phyloP scores from a whole-genome alignment of 192 early-diverging fungal species.

The Jimgerdemannia lactiflua region DNA sequence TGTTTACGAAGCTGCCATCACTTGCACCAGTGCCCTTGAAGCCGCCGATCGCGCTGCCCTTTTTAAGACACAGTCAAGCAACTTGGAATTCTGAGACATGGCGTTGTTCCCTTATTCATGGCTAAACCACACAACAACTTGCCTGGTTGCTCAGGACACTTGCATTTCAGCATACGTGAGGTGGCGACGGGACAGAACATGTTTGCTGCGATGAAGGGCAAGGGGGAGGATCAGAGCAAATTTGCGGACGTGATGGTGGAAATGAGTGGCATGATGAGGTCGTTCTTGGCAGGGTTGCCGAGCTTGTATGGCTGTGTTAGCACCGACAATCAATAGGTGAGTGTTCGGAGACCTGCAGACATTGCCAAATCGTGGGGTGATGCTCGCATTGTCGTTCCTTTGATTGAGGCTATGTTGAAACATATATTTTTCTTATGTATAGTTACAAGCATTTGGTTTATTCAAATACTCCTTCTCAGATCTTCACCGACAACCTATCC shows the following conservation, averaged over 20 bases:
- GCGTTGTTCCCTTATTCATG: conserved; percentile 81
- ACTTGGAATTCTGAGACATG: conserved; percentile 56
- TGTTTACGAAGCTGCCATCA: conserved; percentile 75
- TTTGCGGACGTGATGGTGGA: conserved; percentile 22
- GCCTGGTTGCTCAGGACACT: conserved; percentile 81
- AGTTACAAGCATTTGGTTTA: conserved; percentile 79
- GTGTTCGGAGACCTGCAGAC: too few species aligned
- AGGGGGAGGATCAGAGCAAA: conserved; percentile 4
- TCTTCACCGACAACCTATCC: too few species aligned
- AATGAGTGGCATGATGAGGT: conserved; percentile 55
- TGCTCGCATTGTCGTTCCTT: not conserved
- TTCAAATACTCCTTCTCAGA: too few species aligned
- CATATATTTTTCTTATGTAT: not conserved
- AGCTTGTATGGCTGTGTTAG: conserved; percentile 69
- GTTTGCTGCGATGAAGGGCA: conserved; percentile 37
- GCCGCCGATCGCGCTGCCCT: conserved; percentile 71
- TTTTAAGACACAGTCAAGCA: conserved; percentile 78
- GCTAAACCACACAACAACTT: conserved; percentile 71
- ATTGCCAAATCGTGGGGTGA: too few species aligned
- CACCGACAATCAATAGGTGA: conserved; percentile 76
- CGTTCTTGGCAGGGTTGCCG: conserved; percentile 59
- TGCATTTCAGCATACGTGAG: conserved; percentile 68
- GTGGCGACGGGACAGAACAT: conserved; percentile 41
- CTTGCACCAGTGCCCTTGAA: conserved; percentile 55
- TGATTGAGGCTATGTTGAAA: not conserved